These are phyloP conservation scores for Abelmoschus esculentus DNA, from an alignment of 345 rosid genomes.

Conservation along the genomic window DNA sequence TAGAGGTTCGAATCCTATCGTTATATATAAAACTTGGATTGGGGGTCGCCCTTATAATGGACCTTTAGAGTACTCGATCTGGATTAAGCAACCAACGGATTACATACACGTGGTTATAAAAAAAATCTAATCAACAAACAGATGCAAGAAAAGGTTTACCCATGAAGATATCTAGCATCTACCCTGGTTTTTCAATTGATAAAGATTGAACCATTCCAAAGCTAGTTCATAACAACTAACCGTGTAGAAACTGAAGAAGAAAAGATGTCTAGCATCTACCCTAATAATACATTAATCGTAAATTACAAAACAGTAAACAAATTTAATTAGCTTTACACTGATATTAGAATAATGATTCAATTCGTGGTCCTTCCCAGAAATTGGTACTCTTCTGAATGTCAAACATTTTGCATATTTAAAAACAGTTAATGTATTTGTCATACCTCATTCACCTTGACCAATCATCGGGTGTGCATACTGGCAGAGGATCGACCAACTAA, in stretches of 20 bases:
- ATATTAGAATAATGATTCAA: constrained; percentile 10
- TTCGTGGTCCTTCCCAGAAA: constrained; percentile 11
- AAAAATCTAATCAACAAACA: no score
- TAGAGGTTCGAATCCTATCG: no score
- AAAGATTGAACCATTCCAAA: neutral
- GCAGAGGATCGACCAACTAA: constrained; percentile 62
- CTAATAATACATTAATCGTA: constrained; percentile 23
- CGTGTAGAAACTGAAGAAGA: constrained; percentile 13
- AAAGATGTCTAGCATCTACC: constrained; percentile 9
- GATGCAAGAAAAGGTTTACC: neutral
- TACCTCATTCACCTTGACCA: no score
- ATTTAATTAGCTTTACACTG: constrained; percentile 29
- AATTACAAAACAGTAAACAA: constrained; percentile 23
- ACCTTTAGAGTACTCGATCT: no score
- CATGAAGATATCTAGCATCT: neutral
- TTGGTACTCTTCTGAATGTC: constrained; percentile 19
- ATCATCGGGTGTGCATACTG: constrained; percentile 54
- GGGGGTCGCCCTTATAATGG: no score
- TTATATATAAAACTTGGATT: no score
- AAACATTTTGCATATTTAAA: neutral
- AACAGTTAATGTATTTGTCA: no score
- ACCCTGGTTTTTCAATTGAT: neutral
- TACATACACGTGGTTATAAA: no score
- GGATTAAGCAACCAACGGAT: no score
- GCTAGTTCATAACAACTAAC: constrained; percentile 19